phyloP scores from a whole-genome alignment of 306 rosid species.

The Spatholobus suberectus region DNA sequence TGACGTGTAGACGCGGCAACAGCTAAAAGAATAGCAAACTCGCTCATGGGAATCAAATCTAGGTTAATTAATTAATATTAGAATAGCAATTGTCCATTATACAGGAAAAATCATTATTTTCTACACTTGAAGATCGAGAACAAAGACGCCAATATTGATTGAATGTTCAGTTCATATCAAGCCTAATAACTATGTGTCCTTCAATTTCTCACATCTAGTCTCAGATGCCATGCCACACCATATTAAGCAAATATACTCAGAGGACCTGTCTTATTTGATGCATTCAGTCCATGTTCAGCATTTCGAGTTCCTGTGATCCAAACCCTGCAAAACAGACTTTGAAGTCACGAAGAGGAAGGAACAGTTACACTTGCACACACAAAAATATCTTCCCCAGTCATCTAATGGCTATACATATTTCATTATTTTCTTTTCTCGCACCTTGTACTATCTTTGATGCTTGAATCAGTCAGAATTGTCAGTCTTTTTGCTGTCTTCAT shows the following conservation, averaged over 20 bases:
- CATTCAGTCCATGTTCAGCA: constrained; percentile 69
- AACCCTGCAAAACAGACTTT: constrained; percentile 53
- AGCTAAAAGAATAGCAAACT: not conserved
- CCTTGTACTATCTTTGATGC: constrained; percentile 65
- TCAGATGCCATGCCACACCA: constrained; percentile 39
- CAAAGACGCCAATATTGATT: constrained; percentile 40
- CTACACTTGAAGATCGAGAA: constrained; percentile 31
- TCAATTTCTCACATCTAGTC: constrained; percentile 41
- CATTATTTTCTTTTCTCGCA: constrained; percentile 24
- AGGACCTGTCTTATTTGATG: constrained; percentile 82
- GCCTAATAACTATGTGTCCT: constrained; percentile 19
- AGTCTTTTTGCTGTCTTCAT: constrained; percentile 81
- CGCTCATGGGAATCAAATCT: constrained; percentile 12
- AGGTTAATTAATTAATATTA: not conserved
- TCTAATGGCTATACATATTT: not conserved
- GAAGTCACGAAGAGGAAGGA: constrained; percentile 4
- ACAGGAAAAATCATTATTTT: constrained; percentile 16
- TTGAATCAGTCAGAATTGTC: constrained; percentile 68
- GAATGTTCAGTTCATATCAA: constrained; percentile 34
- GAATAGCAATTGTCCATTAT: constrained; percentile 27
- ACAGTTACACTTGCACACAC: not conserved
- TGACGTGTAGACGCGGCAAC: not conserved
- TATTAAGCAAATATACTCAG: constrained; percentile 76
- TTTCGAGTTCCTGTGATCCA: constrained; percentile 68
- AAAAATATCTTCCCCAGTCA: not conserved